Evolutionary conservation across 2,329 filamentous ascomycete genomes (phyloP).

Genomic region (Aspergillus sp.): DNA sequence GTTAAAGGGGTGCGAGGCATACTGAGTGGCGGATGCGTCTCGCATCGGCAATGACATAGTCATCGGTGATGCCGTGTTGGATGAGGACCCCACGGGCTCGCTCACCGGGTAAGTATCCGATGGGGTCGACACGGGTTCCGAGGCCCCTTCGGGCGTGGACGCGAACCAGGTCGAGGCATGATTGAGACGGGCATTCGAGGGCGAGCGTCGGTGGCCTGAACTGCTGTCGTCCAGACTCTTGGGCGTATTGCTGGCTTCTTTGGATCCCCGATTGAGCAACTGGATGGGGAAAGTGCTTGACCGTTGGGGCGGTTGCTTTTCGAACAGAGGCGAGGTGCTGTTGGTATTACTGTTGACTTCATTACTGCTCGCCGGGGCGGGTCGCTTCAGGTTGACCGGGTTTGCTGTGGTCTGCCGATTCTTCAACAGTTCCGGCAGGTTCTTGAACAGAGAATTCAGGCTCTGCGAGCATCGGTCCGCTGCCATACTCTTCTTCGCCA

Average conservation of each 20-base stretch:
- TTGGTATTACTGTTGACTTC: conserved; percentile 10
- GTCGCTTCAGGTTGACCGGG: conserved; percentile 51
- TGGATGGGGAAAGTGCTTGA: conserved; percentile 43
- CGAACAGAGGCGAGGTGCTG: conserved; percentile 17
- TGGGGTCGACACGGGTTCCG: conserved; percentile 32
- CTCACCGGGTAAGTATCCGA: conserved; percentile 22
- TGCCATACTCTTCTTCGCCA: conserved; percentile 82
- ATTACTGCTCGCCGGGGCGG: conserved; percentile 32
- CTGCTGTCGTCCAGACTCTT: conserved; percentile 33
- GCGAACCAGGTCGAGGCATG: conserved; percentile 25
- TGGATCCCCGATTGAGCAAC: conserved; percentile 24
- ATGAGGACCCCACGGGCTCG: conserved; percentile 22
- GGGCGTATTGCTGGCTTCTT: conserved; percentile 27
- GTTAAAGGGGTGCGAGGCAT: conserved; percentile 31
- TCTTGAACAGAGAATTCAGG: conserved; percentile 75
- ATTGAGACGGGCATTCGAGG: conserved; percentile 16
- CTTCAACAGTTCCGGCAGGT: conserved; percentile 72
- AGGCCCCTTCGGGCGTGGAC: conserved; percentile 26
- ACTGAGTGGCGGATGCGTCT: conserved; percentile 27
- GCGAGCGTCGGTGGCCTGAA: conserved; percentile 15
- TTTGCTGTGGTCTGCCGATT: conserved; percentile 49
- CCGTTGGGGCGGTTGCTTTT: conserved; percentile 29
- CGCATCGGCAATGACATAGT: conserved; percentile 22
- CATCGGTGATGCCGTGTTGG: conserved; percentile 17
- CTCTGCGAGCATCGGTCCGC: conserved; percentile 81